These are phyloP conservation scores for Alternaria ethzedia DNA, from an alignment of 2,329 filamentous ascomycete species.

Conservation along the genomic window DNA sequence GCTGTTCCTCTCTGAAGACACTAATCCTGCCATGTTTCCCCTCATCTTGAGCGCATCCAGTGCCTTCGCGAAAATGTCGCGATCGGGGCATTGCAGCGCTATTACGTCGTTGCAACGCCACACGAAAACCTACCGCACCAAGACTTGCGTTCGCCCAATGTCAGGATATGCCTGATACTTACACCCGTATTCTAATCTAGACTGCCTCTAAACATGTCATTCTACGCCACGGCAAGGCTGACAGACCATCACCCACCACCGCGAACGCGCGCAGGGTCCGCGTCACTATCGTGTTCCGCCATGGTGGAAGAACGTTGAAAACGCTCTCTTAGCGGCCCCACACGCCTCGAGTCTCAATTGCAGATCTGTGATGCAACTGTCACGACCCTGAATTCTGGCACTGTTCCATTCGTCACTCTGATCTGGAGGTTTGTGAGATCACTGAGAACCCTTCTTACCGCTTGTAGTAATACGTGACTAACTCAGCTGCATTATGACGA, in stretches of 20 bases:
- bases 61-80: neutral
- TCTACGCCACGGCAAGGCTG: neutral
- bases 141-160: neutral
- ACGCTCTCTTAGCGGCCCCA: constrained; percentile 9
- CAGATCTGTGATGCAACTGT: neutral
- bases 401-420: constrained; percentile 6
- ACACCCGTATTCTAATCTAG: neutral
- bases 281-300: neutral
- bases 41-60: neutral
- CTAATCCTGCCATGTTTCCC: neutral
- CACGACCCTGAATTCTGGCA: neutral
- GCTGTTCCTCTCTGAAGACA: neutral
- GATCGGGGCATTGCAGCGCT: neutral
- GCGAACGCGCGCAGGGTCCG: neutral
- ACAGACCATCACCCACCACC: neutral
- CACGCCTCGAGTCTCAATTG: neutral
- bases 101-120: constrained; percentile 13
- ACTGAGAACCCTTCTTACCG: neutral
- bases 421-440: constrained; percentile 1
- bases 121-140: neutral
- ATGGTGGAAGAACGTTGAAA: constrained; percentile 4
- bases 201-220: neutral
- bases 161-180: neutral
- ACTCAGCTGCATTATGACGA: neutral
- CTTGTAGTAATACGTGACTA: neutral